Evolutionary conservation across 169 alveolate genomes (phyloP).

Genomic region (Plasmodium ovale): DNA sequence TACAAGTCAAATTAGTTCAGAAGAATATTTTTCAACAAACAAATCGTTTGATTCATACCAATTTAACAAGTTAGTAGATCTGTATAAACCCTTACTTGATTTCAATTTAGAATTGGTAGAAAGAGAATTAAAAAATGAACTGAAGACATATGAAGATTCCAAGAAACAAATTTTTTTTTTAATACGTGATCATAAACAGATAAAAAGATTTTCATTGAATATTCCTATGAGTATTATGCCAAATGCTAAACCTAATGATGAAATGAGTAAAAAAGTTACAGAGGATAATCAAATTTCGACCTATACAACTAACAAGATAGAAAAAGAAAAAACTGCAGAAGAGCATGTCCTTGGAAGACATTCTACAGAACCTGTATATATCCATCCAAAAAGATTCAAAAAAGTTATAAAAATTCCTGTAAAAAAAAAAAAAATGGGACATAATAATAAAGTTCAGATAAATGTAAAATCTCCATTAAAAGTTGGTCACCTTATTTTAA

Average conservation of each 20-base stretch:
- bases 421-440: slow-evolving; percentile 16
- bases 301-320: slow-evolving; percentile 1
- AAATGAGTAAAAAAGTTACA: slow-evolving; percentile 5
- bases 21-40: slow-evolving; percentile 2
- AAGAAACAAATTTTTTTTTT: slow-evolving; percentile 18
- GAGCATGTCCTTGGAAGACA: slow-evolving; percentile 7
- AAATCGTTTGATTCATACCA: neutral
- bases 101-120: slow-evolving; percentile 34
- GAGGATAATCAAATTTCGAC: slow-evolving; percentile 25
- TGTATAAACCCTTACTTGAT: slow-evolving; percentile 66
- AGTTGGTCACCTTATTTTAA: neutral
- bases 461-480: slow-evolving; percentile 12
- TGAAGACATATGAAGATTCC: slow-evolving; percentile 16
- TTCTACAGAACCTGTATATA: neutral
- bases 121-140: slow-evolving; percentile 1
- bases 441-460: neutral
- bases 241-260: slow-evolving; percentile 54
- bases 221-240: slow-evolving; percentile 56
- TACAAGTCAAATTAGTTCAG: neutral
- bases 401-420: slow-evolving; percentile 43
- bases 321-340: neutral
- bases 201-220: neutral
- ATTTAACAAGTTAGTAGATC: slow-evolving; percentile 13
- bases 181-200: slow-evolving; percentile 21
- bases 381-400: slow-evolving; percentile 29